These are phyloP conservation scores for Xeromyces bisporus DNA, from an alignment of 495 filamentous ascomycete species.

Conservation along the genomic window DNA sequence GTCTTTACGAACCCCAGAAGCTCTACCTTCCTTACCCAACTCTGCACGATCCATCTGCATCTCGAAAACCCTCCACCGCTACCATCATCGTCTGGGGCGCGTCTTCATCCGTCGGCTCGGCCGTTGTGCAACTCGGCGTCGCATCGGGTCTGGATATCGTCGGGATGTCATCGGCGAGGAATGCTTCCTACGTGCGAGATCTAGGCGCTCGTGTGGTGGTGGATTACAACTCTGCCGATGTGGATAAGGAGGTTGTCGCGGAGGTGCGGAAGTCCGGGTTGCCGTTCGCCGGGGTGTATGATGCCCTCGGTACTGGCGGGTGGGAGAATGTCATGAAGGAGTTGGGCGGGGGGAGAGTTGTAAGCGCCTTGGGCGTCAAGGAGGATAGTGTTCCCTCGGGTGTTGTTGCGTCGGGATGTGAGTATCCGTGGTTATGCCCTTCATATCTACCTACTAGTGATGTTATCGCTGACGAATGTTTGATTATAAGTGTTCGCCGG, in stretches of 20 bases:
- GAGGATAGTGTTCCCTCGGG: too few species aligned
- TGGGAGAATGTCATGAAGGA: neutral
- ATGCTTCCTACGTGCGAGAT: conserved; percentile 27
- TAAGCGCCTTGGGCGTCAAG: too few species aligned
- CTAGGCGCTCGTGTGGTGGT: conserved; percentile 34
- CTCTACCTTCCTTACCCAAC: neutral
- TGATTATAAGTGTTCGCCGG: neutral
- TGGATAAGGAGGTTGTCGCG: conserved; percentile 7
- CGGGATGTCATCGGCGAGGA: conserved; percentile 27
- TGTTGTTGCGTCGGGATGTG: neutral
- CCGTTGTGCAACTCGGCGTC: conserved; percentile 12
- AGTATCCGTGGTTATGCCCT: too few species aligned
- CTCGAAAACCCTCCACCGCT: conserved; percentile 10
- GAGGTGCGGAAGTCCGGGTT: neutral
- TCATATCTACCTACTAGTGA: too few species aligned
- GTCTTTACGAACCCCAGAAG: neutral
- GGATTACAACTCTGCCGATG: conserved; percentile 29
- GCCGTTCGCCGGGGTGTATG: neutral
- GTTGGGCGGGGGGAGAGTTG: too few species aligned
- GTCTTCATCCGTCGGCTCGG: neutral
- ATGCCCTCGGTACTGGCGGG: neutral
- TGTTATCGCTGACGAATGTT: too few species aligned
- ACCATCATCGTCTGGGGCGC: conserved; percentile 2
- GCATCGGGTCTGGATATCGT: conserved; percentile 37
- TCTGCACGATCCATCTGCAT: neutral